These are phyloP conservation scores for Spinacia oleracea DNA, from an alignment of 179 eudicot genomes.

Conservation along the genomic window DNA sequence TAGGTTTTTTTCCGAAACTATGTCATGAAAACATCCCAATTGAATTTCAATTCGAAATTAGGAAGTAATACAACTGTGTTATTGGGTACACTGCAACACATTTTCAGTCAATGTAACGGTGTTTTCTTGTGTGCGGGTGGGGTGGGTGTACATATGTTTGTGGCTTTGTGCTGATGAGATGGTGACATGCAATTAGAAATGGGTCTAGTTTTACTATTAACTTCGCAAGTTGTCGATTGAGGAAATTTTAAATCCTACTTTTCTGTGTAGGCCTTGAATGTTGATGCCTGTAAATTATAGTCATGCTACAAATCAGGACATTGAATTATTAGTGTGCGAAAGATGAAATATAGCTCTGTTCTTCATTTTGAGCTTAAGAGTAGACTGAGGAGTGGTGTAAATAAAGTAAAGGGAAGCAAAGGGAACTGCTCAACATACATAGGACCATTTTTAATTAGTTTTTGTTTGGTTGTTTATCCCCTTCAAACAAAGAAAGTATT, in stretches of 20 bases:
- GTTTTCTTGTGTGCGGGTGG: too few species aligned
- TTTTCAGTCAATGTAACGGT: background rate
- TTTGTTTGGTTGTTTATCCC: conserved; percentile 2
- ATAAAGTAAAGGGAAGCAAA: background rate
- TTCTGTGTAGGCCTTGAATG: background rate
- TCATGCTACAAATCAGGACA: background rate
- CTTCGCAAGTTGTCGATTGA: background rate
- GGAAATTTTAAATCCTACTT: background rate
- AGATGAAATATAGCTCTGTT: background rate
- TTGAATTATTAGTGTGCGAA: background rate
- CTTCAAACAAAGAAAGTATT: background rate
- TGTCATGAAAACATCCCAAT: background rate
- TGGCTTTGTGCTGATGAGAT: background rate
- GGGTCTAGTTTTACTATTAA: background rate
- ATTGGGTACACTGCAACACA: too few species aligned
- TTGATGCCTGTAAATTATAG: background rate
- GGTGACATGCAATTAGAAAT: background rate
- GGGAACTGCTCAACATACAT: background rate
- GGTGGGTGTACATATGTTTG: background rate
- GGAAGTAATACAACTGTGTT: too few species aligned
- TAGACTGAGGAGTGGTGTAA: background rate
- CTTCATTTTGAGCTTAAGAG: background rate
- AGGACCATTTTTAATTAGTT: background rate
- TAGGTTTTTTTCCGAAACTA: background rate
- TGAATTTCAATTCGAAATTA: too few species aligned